Base-by-base conservation (phyloP, 108 stramenopile species). In the Seminavis robusta region DNA sequence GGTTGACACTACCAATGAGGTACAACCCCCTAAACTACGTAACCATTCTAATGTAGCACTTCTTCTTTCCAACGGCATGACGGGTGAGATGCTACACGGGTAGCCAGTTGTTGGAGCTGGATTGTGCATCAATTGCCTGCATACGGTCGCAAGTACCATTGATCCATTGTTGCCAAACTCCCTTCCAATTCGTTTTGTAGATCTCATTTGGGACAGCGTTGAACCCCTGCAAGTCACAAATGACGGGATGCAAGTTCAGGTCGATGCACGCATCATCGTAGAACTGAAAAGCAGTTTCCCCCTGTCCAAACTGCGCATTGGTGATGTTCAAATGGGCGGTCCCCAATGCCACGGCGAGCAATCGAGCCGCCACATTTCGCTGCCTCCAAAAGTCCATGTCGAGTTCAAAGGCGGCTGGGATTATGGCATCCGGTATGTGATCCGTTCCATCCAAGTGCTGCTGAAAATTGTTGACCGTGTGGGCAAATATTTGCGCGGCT, bases 271-370 rank as follows among this genome's bases (percentile, higher is more conserved):
- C 26, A 16, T 24, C 2, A 23, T 3, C 33, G 32, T 64, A 64
- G 10, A 26, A 1, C 15, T 34, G 33, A 37, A 52, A 52, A 16
- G 55, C 23, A n/a, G n/a, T n/a, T n/a, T n/a, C n/a, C n/a, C n/a
- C n/a, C n/a, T n/a, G n/a, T n/a, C n/a, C n/a, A 16, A 26, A 11
- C 7, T 30, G 34, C 26, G 45, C 37, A 64, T 54, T 52, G 2
- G 19, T 15, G 5, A 34, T 39, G n/a, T 59, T 33, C 7, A 52
- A n/a, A 42, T 64, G 44, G 20, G 71, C 37, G 31, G 50, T 42
- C n/a, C 66, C 61, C 21, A 62, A 48, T 11, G 68, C 26, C 10
- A 75, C 57, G 13, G 66, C 58, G 33, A 74, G 16, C 19, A 65
- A 47, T 20, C 58, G 29, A 7, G 61, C 68, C 3, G 63, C 33